A percentile compares a stretch with the other conserved stretches of the same genome.
These are phyloP conservation scores for Orbilia ellipsospora DNA, from an alignment of 2,329 filamentous ascomycete genomes.

Conservation along the genomic window DNA sequence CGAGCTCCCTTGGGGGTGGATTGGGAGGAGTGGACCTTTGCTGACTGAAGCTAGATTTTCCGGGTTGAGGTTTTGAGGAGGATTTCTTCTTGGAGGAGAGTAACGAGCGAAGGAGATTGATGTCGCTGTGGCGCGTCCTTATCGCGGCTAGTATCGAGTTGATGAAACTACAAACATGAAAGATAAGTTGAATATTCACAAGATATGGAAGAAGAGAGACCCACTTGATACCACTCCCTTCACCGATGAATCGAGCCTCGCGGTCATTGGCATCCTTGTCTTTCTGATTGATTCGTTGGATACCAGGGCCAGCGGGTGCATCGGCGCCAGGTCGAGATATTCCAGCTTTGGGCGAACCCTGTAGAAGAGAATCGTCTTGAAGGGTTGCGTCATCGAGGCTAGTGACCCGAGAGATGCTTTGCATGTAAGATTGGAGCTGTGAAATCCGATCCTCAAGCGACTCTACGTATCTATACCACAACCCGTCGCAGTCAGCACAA, in stretches of 20 bases:
- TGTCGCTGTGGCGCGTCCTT: conserved; percentile 49
- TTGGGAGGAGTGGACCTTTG: conserved; percentile 46
- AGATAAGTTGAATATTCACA: conserved; percentile 7
- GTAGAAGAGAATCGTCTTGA: conserved; percentile 28
- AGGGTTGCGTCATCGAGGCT: conserved; percentile 47
- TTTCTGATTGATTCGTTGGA: conserved; percentile 48
- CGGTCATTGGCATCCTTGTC: conserved; percentile 53
- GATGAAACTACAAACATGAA: conserved; percentile 36
- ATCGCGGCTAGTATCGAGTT: conserved; percentile 52
- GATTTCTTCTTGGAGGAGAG: conserved; percentile 53
- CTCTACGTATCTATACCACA: conserved; percentile 38
- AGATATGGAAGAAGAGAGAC: background rate
- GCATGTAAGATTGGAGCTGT: conserved; percentile 54
- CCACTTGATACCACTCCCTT: conserved; percentile 54
- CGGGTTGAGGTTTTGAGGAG: conserved; percentile 25
- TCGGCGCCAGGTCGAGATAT: conserved; percentile 26
- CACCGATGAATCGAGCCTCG: conserved; percentile 52
- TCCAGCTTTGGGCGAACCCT: conserved; percentile 36
- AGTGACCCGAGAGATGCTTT: conserved; percentile 52
- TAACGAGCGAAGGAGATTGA: conserved; percentile 50
- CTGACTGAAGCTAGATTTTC: conserved; percentile 50
- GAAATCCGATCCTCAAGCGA: conserved; percentile 52
- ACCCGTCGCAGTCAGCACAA: too few species aligned
- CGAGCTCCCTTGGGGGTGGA: conserved; percentile 44
- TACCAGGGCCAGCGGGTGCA: conserved; percentile 30